phyloP scores from a whole-genome alignment of 2,329 filamentous ascomycete species.

The Periconia digitata region DNA sequence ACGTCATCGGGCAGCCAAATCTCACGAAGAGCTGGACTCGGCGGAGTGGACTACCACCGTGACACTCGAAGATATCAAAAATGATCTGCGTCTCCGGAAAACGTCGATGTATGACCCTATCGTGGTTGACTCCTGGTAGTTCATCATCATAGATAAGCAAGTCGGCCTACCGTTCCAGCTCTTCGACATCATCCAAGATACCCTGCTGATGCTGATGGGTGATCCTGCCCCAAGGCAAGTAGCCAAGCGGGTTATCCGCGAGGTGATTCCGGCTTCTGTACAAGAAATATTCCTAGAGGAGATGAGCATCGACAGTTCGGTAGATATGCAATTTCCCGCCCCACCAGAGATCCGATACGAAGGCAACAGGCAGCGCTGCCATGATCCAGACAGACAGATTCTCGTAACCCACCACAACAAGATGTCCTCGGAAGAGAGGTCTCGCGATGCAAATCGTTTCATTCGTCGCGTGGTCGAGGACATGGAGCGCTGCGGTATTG shows the following conservation, averaged over 20 bases:
- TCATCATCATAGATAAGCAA: constrained; percentile 34
- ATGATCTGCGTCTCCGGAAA: constrained; percentile 24
- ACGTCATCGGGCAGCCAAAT: constrained; percentile 17
- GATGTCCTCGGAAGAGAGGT: constrained; percentile 1
- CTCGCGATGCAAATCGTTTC: constrained; percentile 26
- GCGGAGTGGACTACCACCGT: constrained; percentile 18
- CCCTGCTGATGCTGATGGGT: constrained; percentile 22
- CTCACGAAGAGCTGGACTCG: constrained; percentile 13
- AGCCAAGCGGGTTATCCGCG: constrained; percentile 24
- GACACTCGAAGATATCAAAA: constrained; percentile 31
- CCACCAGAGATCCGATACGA: constrained; percentile 29
- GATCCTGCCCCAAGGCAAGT: constrained; percentile 25
- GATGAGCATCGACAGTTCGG: constrained; percentile 17
- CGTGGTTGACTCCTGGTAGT: constrained; percentile 34
- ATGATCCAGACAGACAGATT: constrained; percentile 17
- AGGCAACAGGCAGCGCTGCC: constrained; percentile 22
- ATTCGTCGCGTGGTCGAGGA: constrained; percentile 26
- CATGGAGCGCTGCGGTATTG: constrained; percentile 29
- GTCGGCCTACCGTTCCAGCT: constrained; percentile 25
- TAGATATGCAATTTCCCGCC: constrained; percentile 16
- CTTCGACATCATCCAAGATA: constrained; percentile 31
- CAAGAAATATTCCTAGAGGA: constrained; percentile 28
- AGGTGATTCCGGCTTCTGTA: constrained; percentile 23
- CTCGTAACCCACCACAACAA: constrained; percentile 13
- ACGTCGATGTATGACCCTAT: constrained; percentile 33